phyloP scores from a whole-genome alignment of 2,329 filamentous ascomycete genomes.

The Teratosphaeria destructans region DNA sequence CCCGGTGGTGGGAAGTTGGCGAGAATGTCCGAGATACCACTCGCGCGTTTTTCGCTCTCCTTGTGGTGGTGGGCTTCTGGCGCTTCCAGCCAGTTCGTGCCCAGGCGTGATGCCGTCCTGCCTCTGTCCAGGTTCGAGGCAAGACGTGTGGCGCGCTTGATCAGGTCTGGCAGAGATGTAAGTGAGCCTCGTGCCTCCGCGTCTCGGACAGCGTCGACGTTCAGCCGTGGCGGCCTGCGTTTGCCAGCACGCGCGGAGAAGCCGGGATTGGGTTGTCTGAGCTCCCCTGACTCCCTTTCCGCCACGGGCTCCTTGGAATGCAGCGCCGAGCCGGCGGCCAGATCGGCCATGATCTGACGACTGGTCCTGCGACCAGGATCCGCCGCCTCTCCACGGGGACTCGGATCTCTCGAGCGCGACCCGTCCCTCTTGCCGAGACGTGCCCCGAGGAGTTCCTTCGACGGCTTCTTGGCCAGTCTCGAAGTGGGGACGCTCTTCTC shows the following conservation, averaged over 20 bases:
- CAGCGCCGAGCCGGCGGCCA: slow-evolving; percentile 25
- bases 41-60: slow-evolving; percentile 4
- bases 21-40: slow-evolving; percentile 53
- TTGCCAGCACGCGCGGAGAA: slow-evolving; percentile 33
- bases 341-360: slow-evolving; percentile 14
- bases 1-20: slow-evolving; percentile 51
- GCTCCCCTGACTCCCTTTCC: slow-evolving; percentile 21
- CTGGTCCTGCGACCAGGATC: slow-evolving; percentile 9
- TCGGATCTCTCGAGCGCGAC: slow-evolving; percentile 10
- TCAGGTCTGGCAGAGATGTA: slow-evolving; percentile 85
- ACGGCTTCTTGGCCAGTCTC: slow-evolving; percentile 8
- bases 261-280: slow-evolving; percentile 19
- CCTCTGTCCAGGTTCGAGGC: slow-evolving; percentile 83
- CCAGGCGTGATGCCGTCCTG: slow-evolving; percentile 51
- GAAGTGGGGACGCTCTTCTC: slow-evolving; percentile 13
- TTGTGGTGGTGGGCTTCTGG: slow-evolving; percentile 20
- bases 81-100: slow-evolving; percentile 38
- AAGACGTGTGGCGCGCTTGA: slow-evolving; percentile 73
- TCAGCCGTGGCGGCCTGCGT: slow-evolving; percentile 57
- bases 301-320: slow-evolving; percentile 2
- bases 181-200: slow-evolving; percentile 79
- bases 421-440: slow-evolving; percentile 7
- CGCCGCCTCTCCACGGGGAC: slow-evolving; percentile 17
- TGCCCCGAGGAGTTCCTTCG: slow-evolving; percentile 13
- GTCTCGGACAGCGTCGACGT: slow-evolving; percentile 71